phyloP scores from a whole-genome alignment of 2,329 filamentous ascomycete genomes.

The Nemania diffusa region DNA sequence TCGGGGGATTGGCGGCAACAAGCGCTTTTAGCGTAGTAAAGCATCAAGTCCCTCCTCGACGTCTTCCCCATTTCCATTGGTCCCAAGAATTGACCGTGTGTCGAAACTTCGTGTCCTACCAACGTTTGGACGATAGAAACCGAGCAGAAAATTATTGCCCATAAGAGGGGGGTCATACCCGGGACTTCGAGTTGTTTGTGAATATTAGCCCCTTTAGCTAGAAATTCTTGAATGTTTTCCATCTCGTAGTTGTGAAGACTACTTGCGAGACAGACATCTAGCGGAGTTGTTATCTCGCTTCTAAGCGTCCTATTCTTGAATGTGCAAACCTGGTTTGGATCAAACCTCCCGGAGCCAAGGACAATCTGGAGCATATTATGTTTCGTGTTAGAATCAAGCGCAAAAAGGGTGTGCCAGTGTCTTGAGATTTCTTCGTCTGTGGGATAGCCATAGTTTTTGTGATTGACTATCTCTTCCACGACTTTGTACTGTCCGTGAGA shows the following conservation, averaged over 20 bases:
- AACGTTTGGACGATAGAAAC: constrained; percentile 11
- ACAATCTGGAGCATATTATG: constrained; percentile 13
- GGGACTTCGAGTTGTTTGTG: constrained; percentile 32
- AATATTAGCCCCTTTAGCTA: constrained; percentile 19
- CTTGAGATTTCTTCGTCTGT: constrained; percentile 31
- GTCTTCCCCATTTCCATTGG: too few species aligned
- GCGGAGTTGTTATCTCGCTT: constrained; percentile 3
- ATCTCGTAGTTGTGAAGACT: background rate
- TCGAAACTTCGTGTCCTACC: background rate
- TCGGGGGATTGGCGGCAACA: constrained; percentile 33
- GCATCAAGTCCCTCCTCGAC: background rate
- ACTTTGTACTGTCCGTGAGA: background rate
- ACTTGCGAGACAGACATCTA: constrained; percentile 9
- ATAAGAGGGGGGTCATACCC: constrained; percentile 38
- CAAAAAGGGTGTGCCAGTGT: constrained; percentile 27
- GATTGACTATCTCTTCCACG: constrained; percentile 19
- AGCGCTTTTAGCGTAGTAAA: constrained; percentile 33
- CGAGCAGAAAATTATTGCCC: constrained; percentile 35
- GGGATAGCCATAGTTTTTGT: constrained; percentile 24
- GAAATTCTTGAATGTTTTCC: background rate
- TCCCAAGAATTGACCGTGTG: too few species aligned
- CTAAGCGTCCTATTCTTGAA: background rate
- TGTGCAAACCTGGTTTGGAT: constrained; percentile 5
- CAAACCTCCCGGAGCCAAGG: constrained; percentile 7
- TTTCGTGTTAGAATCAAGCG: too few species aligned